phyloP scores from a whole-genome alignment of 495 filamentous ascomycete genomes.

The Cryomyces minteri region DNA sequence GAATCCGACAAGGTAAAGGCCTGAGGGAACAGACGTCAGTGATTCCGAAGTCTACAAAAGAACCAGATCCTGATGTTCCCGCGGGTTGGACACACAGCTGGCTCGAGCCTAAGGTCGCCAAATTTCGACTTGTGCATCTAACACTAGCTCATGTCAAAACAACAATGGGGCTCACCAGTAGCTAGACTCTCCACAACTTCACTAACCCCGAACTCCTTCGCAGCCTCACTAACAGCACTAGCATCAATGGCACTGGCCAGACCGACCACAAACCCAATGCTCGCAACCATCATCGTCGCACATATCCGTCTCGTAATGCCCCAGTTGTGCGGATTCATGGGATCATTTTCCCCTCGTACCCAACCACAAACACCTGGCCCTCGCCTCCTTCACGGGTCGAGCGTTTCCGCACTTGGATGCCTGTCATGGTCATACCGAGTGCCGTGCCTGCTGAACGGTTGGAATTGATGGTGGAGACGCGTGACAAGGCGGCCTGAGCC shows the following conservation, averaged over 20 bases:
- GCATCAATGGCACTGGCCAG: conserved; percentile 35
- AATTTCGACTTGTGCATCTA: no score
- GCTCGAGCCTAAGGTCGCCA: no score
- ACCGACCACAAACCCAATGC: conserved; percentile 17
- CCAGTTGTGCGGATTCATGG: no score
- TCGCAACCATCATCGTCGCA: no score
- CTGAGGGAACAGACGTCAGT: background rate
- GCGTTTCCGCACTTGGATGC: conserved; percentile 20
- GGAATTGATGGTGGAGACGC: conserved; percentile 3
- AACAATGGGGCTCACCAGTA: conserved; percentile 14
- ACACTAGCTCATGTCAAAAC: no score
- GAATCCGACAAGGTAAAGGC: conserved; percentile 45
- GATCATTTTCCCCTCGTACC: no score
- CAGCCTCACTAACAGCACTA: conserved; percentile 24
- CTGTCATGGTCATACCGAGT: conserved; percentile 19
- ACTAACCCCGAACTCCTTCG: conserved; percentile 28
- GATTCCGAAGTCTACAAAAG: no score
- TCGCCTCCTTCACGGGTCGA: no score
- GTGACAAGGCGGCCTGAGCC: conserved; percentile 3
- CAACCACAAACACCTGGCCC: no score
- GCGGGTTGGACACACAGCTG: no score
- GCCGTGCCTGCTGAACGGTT: conserved; percentile 15
- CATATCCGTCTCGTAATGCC: no score
- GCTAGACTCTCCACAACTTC: conserved; percentile 33
- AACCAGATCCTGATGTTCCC: no score